Percentiles rank a stretch among this genome's conserved stretches.
Evolutionary conservation across 768 basidiomycete species (phyloP).

Genomic region (Trametes coccinea): DNA sequence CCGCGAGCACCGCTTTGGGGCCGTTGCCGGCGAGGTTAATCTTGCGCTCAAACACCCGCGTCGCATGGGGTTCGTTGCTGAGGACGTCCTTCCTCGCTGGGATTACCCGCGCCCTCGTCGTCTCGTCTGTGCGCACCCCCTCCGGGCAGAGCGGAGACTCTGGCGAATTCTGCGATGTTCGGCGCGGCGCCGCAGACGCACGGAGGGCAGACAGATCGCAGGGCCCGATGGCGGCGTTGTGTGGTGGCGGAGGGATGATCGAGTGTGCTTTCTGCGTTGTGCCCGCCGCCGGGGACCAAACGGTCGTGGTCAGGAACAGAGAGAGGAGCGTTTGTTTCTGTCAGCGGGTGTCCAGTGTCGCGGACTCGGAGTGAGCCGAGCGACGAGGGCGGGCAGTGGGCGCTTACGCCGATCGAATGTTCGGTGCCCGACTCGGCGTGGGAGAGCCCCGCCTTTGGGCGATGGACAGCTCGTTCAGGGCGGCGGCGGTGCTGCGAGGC

Average conservation of each 20-base stretch:
- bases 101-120: neutral
- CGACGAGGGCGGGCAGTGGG: neutral
- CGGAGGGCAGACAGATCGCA: neutral
- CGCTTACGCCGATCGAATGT: conserved; percentile 3
- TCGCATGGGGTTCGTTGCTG: neutral
- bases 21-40: neutral
- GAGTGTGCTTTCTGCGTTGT: neutral
- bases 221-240: conserved; percentile 1
- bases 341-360: neutral
- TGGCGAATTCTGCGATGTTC: neutral
- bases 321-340: too few species aligned
- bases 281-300: neutral
- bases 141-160: neutral
- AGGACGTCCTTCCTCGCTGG: neutral
- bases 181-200: neutral
- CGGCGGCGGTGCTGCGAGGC: neutral
- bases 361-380: neutral
- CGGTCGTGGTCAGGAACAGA: neutral
- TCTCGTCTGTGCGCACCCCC: neutral
- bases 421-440: neutral
- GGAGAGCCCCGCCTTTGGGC: neutral
- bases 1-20: neutral
- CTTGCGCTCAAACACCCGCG: neutral
- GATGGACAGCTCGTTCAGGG: neutral
- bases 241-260: neutral